A percentile compares a stretch with the other conserved stretches of the same genome.
These are phyloP conservation scores for Pugionium cornutum DNA, from an alignment of 345 rosid genomes.

Conservation along the genomic window DNA sequence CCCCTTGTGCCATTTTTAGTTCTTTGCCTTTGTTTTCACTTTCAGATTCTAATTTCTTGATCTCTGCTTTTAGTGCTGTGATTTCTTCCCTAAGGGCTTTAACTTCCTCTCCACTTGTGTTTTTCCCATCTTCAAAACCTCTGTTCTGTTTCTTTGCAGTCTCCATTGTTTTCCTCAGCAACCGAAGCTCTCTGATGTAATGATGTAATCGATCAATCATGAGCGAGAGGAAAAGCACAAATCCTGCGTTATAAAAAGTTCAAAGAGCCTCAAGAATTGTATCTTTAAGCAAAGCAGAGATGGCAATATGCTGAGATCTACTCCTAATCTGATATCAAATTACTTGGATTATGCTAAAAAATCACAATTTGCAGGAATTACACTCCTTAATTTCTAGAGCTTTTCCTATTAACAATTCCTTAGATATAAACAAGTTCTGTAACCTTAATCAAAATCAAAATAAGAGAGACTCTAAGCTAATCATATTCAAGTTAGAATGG, in stretches of 20 bases:
- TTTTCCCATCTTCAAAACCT: constrained; percentile 59
- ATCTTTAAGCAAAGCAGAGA: background rate
- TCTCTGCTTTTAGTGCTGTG: constrained; percentile 43
- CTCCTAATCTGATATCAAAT: too few species aligned
- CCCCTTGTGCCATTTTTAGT: constrained; percentile 55
- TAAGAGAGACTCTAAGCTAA: background rate
- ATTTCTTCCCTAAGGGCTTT: constrained; percentile 57
- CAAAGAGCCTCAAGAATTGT: background rate
- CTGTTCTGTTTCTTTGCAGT: constrained; percentile 68
- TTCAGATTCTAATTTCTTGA: constrained; percentile 56
- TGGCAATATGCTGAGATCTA: too few species aligned
- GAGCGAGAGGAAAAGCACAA: constrained; percentile 66
- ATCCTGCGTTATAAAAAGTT: constrained; percentile 49
- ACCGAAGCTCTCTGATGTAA: constrained; percentile 76
- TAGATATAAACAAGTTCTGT: too few species aligned
- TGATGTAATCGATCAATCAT: constrained; percentile 91
- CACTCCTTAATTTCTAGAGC: too few species aligned
- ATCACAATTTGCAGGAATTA: too few species aligned
- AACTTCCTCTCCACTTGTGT: constrained; percentile 45
- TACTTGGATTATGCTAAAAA: too few species aligned
- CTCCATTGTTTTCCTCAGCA: constrained; percentile 78
- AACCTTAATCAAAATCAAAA: background rate
- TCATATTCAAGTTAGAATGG: background rate
- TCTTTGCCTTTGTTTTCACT: constrained; percentile 52
- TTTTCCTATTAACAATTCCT: too few species aligned